phyloP scores from a whole-genome alignment of 2,329 filamentous ascomycete species.

The Corinectria fuckeliana region DNA sequence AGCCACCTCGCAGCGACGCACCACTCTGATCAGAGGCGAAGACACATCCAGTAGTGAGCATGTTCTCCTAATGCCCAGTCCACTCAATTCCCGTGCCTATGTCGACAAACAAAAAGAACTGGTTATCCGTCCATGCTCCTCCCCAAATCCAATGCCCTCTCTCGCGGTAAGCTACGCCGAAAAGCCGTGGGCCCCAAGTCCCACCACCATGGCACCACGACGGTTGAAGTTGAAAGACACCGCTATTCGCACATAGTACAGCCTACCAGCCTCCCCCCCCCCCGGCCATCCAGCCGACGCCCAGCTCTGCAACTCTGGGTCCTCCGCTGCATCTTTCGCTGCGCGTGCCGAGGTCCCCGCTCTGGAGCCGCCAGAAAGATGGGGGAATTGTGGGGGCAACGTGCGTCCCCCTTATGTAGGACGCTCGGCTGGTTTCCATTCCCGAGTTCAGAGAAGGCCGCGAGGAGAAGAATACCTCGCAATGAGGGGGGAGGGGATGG shows the following conservation, averaged over 20 bases:
- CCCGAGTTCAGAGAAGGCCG: slow-evolving; percentile 9
- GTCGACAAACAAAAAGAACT: no score
- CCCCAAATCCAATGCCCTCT: neutral
- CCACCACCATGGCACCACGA: slow-evolving; percentile 20
- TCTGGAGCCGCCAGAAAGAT: slow-evolving; percentile 6
- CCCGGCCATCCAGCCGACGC: slow-evolving; percentile 35
- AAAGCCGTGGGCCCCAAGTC: slow-evolving; percentile 19
- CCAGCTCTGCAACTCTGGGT: slow-evolving; percentile 1
- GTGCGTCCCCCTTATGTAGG: neutral
- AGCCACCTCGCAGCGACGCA: neutral
- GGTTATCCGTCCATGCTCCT: neutral
- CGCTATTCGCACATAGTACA: no score
- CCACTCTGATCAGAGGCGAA: no score
- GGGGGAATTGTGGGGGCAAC: slow-evolving; percentile 30
- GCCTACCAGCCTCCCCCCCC: neutral
- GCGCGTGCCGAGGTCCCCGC: slow-evolving; percentile 38
- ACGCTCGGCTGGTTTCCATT: slow-evolving; percentile 18
- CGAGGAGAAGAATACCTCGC: neutral
- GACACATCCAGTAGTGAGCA: neutral
- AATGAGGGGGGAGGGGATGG: neutral
- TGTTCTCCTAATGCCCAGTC: neutral
- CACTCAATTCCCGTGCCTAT: no score
- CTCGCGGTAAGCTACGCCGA: slow-evolving; percentile 39
- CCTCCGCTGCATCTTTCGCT: slow-evolving; percentile 9
- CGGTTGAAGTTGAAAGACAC: no score